Evolutionary conservation across 352 stramenopile species (phyloP), one percentile per base, ranked within the genome.

Genomic region (Phytophthora syringae): DNA sequence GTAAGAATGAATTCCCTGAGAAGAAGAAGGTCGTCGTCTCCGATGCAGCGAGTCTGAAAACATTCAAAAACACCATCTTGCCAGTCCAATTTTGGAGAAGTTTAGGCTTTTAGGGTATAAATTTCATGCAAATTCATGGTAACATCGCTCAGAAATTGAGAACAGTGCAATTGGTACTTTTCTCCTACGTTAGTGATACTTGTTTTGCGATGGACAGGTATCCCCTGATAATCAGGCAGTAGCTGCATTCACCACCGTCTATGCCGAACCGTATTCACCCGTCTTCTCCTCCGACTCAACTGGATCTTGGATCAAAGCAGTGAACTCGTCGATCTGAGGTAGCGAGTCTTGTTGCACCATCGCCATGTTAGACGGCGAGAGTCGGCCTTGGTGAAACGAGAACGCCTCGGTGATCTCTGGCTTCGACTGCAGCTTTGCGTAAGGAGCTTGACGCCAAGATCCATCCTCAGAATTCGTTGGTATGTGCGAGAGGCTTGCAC

Each of bases 291-390:
- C 16, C 6, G 12, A 11, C 7, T 22, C 27, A 9, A 36, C 10
- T 27, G 60, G 47, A 9, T 64, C 56, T 27, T 70, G 32, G 15
- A 89, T 88, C n/a, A 90, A 59, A 22, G 65, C 58, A 25, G 82
- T 88, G 59, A 84, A 90, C 53, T 90, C 81, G 57, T 74, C 79
- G 67, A 90, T 90, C 53, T 89, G 70, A 0, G 79, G 82, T 4
- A 90, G 60, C 37, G 77, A 88, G 28, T 85, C 70, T 22, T 84
- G 74, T 6, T 71, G 37, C 7, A 65, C 48, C 21, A 73, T 58
- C 10, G 34, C 60, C 18, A 63, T 47, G 40, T 76, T 67, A 7
- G 82, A 79, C 10, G 76, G 64, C 12, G 80, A 82, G 5, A 83
- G 64, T 34, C 77, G 77, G 7, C 77, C 79, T 57, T 90, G 82